Base-by-base conservation (phyloP, 345 rosid species). In the Ceriops tagal region DNA sequence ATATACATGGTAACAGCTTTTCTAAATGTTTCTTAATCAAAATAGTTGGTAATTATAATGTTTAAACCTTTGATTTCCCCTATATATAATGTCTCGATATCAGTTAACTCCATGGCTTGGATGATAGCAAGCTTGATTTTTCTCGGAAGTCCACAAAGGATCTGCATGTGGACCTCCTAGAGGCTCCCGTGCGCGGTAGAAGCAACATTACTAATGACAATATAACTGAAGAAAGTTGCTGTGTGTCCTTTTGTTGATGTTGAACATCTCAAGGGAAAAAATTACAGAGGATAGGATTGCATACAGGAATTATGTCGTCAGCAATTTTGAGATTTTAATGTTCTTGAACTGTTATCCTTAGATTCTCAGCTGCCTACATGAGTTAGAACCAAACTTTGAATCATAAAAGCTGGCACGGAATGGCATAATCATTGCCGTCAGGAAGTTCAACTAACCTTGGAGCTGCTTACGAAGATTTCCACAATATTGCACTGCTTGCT, bases 301-400 rank as follows among this genome's bases (percentile, higher is more conserved):
- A 57, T 69, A 72, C 79, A 18, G 74, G 79, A 53, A 79, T 78
- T 20, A 78, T 53, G 67, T 67, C 78, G 67, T 71, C 81, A 20
- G 75, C 72, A 39, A 74, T 63, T 74, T 78, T 58, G 60, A 66
- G 67, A 75, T n/a, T 67, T 67, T 67, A 78, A 71, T 70, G 75
- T 56, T 74, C 82, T 71, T 71, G 75, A 34, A 78, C 82, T 66
- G 78, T 78, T 51, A 78, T 73, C 72, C 62, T 73, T 30, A 78
- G 69, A 31, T 74, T 78, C 56, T 52, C 75, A 62, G 78, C 76
- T 57, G 76, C 81, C 78, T 74, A 51, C 31, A 52, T 8, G 51
- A 70, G 37, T 58, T 34, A 31, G 52, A 62, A 26, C 20, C 16
- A 27, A 16, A 6, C 62, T 52, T 47, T 28, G 31, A 49, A 27